Percentiles rank a stretch among this genome's conserved stretches.
Conservation (phyloP, 2,329 filamentous ascomycete species). For the Alternaria metachromatica region DNA sequence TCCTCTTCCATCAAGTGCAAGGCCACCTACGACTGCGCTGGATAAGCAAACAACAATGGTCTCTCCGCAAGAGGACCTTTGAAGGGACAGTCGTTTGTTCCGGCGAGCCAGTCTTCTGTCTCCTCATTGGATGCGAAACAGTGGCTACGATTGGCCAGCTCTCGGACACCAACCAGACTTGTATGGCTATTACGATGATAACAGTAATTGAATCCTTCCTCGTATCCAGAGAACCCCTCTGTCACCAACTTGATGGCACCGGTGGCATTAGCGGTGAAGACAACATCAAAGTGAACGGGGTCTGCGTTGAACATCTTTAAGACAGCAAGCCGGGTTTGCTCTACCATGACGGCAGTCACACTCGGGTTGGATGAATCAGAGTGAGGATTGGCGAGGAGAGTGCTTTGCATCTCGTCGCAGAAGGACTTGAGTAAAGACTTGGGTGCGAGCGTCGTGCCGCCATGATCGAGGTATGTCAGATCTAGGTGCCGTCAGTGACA, state of each 20-base stretch:
- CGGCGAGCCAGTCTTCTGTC: constrained; percentile 70
- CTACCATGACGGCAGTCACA: constrained; percentile 64
- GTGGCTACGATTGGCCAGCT: constrained; percentile 67
- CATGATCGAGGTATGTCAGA: constrained; percentile 58
- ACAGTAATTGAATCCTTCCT: constrained; percentile 74
- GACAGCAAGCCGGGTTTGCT: constrained; percentile 49
- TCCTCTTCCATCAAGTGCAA: neutral
- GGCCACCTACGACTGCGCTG: constrained; percentile 72
- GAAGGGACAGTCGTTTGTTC: neutral
- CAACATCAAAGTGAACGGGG: constrained; percentile 79
- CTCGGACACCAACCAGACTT: constrained; percentile 78
- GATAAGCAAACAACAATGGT: constrained; percentile 71
- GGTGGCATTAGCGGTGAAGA: constrained; percentile 94
- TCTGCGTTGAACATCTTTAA: constrained; percentile 81
- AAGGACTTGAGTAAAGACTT: constrained; percentile 65
- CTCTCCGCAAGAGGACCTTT: constrained; percentile 18
- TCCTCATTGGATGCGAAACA: constrained; percentile 70
- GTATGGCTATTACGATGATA: constrained; percentile 88
- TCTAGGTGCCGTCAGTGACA: constrained; percentile 7
- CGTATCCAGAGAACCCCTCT: constrained; percentile 72
- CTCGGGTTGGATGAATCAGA: constrained; percentile 66
- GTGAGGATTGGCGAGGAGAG: constrained; percentile 73
- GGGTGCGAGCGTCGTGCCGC: constrained; percentile 55
- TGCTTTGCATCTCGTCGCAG: constrained; percentile 60
- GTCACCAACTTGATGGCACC: constrained; percentile 85